phyloP scores from a whole-genome alignment of 352 stramenopile genomes.

The Thraustotheca clavata region DNA sequence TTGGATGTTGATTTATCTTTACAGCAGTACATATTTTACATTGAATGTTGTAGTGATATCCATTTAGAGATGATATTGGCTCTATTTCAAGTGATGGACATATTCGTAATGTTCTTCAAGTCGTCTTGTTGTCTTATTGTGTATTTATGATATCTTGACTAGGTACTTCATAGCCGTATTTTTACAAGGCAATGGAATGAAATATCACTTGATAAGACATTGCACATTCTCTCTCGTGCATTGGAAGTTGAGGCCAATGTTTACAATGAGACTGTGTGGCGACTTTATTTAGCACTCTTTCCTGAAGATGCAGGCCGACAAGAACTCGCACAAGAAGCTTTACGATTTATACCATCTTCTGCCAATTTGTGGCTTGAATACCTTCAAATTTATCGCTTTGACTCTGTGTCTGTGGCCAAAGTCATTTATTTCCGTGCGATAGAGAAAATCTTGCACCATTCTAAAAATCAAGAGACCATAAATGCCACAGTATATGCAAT shows the following conservation, averaged over 20 bases:
- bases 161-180: background rate
- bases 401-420: background rate
- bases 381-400: background rate
- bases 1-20: constrained; percentile 8
- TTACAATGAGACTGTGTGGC: constrained; percentile 17
- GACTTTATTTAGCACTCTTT: constrained; percentile 4
- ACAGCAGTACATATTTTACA: background rate
- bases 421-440: background rate
- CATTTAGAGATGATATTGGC: constrained; percentile 13
- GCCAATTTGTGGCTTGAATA: background rate
- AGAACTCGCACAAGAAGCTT: constrained; percentile 8
- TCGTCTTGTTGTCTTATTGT: background rate
- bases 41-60: background rate
- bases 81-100: background rate
- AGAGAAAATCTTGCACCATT: constrained; percentile 5
- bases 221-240: constrained; percentile 10
- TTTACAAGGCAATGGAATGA: background rate
- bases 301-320: background rate
- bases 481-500: background rate
- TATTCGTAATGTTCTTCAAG: constrained; percentile 9
- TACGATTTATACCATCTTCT: constrained; percentile 14
- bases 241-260: constrained; percentile 16
- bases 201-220: background rate
- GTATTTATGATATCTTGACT: background rate
- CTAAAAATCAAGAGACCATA: too few relatives aligned